Conservation (phyloP, 495 filamentous ascomycete species). For the Talaromyces stipitatus region DNA sequence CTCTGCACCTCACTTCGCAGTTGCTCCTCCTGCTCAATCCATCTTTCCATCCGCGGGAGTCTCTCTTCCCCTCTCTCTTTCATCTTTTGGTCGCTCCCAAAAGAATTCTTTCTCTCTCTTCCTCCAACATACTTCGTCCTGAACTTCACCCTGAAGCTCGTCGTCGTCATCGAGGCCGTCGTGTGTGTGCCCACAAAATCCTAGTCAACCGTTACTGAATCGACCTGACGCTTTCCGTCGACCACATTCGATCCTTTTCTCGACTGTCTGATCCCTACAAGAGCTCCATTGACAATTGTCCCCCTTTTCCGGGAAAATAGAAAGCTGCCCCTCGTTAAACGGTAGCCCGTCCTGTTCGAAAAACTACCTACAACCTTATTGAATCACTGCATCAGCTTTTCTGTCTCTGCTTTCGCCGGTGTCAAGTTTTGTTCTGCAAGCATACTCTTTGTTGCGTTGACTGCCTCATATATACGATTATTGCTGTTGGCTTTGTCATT, state of each 20-base stretch:
- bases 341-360: slow-evolving; percentile 5
- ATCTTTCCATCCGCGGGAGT: slow-evolving; percentile 11
- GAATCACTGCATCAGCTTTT: neutral
- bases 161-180: slow-evolving; percentile 4
- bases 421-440: slow-evolving; percentile 4
- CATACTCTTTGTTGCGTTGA: slow-evolving; percentile 1
- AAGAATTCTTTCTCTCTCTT: neutral
- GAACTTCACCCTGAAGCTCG: slow-evolving; percentile 2
- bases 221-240: slow-evolving; percentile 1
- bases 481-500: slow-evolving; percentile 6
- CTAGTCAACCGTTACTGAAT: neutral
- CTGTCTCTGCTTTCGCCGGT: slow-evolving; percentile 23
- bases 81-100: neutral
- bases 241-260: slow-evolving; percentile 33
- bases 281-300: slow-evolving; percentile 18
- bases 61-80: slow-evolving; percentile 13
- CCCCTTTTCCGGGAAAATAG: slow-evolving; percentile 8
- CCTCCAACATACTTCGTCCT: neutral
- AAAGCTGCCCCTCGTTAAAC: neutral
- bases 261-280: slow-evolving; percentile 10
- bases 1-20: slow-evolving; percentile 14
- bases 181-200: neutral
- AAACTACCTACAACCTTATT: no score
- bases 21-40: slow-evolving; percentile 21
- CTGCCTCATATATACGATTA: neutral